phyloP scores from a whole-genome alignment of 345 rosid species.

The Eutrema heterophyllum region DNA sequence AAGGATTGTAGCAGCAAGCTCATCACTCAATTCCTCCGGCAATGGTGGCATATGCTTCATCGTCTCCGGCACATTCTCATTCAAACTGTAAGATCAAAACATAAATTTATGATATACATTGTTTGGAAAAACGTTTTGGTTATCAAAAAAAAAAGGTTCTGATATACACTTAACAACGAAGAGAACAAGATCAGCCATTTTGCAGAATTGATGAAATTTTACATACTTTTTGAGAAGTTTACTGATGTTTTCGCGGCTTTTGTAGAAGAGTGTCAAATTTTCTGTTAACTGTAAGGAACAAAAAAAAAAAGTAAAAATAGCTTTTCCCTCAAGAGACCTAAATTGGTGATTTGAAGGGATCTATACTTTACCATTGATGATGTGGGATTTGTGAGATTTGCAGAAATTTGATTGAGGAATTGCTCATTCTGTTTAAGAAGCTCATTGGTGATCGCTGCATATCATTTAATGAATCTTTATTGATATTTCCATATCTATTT shows the following conservation, averaged over 20 bases:
- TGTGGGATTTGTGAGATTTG: conserved; percentile 49
- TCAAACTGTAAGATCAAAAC: conserved; percentile 40
- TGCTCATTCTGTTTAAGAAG: conserved; percentile 61
- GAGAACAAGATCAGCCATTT: not conserved
- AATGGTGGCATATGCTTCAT: conserved; percentile 80
- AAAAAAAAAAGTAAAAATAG: not conserved
- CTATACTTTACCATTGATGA: conserved; percentile 37
- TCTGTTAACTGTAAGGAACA: conserved; percentile 34
- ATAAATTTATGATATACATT: too few relatives aligned
- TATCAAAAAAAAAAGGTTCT: not conserved
- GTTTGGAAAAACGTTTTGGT: too few relatives aligned
- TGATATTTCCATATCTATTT: not conserved
- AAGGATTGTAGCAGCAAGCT: conserved; percentile 44
- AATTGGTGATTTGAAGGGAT: not conserved
- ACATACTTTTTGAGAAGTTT: conserved; percentile 41
- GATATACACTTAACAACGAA: not conserved
- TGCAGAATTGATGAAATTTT: not conserved
- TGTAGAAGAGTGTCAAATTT: conserved; percentile 38
- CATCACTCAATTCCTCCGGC: conserved; percentile 50
- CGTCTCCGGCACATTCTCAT: conserved; percentile 42
- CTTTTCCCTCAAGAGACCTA: not conserved
- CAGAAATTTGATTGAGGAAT: conserved; percentile 43
- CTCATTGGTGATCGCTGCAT: conserved; percentile 33
- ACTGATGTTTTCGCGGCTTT: conserved; percentile 36
- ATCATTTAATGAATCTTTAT: not conserved